These are phyloP conservation scores for Chamaenerion angustifolium DNA, from an alignment of 345 rosid species.

Conservation along the genomic window DNA sequence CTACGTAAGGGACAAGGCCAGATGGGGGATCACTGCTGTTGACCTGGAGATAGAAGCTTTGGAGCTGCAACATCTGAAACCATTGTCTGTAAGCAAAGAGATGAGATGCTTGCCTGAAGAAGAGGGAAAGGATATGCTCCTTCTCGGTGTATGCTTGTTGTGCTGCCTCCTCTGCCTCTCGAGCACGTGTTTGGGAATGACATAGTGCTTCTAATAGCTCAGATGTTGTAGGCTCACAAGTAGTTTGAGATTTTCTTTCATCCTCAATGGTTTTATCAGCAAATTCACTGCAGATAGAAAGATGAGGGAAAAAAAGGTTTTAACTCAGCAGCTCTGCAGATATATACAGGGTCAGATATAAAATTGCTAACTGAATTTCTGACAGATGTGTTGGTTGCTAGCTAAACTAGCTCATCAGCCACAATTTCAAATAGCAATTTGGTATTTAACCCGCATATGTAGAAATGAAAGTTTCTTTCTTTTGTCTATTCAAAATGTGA, in stretches of 20 bases:
- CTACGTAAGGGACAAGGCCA: constrained; percentile 28
- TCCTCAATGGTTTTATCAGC: constrained; percentile 14
- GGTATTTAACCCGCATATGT: too few relatives aligned
- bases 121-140: constrained; percentile 62
- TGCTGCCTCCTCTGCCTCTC: constrained; percentile 94
- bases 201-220: constrained; percentile 77
- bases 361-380: not conserved
- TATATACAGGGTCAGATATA: not conserved
- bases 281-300: constrained; percentile 11
- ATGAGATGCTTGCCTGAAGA: constrained; percentile 88
- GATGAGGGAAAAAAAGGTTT: not conserved
- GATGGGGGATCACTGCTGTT: constrained; percentile 41
- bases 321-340: not conserved
- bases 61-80: constrained; percentile 76
- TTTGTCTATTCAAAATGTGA: too few relatives aligned
- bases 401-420: too few relatives aligned
- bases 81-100: constrained; percentile 89
- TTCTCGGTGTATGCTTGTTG: constrained; percentile 66
- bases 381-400: not conserved
- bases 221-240: constrained; percentile 44
- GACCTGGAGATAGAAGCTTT: constrained; percentile 48
- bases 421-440: too few relatives aligned
- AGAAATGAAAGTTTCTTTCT: too few relatives aligned
- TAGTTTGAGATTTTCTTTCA: constrained; percentile 13
- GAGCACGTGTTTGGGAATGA: constrained; percentile 92